A percentile compares a stretch with the other conserved stretches of the same genome.
Evolutionary conservation across 768 basidiomycete genomes (phyloP).

Genomic region (Tricholoma terreum): DNA sequence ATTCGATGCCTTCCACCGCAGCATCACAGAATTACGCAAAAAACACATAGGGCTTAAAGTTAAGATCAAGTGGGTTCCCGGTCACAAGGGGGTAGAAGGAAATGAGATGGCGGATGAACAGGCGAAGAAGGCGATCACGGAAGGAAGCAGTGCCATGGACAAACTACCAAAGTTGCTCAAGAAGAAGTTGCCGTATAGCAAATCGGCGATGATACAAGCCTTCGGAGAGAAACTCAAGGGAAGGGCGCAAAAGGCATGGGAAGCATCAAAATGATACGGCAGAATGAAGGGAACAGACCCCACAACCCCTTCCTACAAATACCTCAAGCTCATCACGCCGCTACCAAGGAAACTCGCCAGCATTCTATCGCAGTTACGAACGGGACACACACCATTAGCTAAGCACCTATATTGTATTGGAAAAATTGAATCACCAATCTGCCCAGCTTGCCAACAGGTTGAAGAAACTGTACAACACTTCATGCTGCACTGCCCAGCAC

Average conservation of each 20-base stretch:
- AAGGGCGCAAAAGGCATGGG: neutral
- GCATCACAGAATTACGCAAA: neutral
- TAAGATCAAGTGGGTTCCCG: too few species aligned
- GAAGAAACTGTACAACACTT: too few species aligned
- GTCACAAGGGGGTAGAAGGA: neutral
- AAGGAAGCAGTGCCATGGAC: neutral
- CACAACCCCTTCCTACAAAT: too few species aligned
- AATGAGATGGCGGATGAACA: neutral
- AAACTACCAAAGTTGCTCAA: too few species aligned
- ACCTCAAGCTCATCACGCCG: neutral
- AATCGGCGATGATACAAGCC: slow-evolving; percentile 1
- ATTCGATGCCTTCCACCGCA: neutral
- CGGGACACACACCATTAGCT: too few species aligned
- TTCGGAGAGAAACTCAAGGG: neutral
- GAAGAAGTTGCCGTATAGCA: neutral
- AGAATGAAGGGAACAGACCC: too few species aligned
- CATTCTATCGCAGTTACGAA: too few species aligned
- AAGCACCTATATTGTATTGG: too few species aligned
- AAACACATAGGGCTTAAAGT: neutral
- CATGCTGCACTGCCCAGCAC: too few species aligned
- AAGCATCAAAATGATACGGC: neutral
- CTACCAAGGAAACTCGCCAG: neutral
- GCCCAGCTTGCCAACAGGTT: neutral
- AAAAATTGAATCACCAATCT: slow-evolving; percentile 16
- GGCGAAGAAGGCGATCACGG: neutral